phyloP scores from a whole-genome alignment of 1,284 basidiomycete species.

The Amylostereum areolatum region DNA sequence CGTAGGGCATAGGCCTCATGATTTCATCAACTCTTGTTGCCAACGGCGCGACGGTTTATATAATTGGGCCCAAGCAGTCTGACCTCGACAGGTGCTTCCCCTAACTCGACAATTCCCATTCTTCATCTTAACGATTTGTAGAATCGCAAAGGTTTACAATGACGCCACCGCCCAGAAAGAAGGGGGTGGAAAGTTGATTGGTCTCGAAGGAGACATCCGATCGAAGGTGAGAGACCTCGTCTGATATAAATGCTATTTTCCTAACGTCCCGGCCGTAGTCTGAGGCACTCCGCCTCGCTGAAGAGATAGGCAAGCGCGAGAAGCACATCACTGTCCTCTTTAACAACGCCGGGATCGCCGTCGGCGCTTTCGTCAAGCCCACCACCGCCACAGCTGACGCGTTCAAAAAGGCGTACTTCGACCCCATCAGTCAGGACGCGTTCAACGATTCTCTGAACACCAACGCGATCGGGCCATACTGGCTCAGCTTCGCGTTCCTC shows the following conservation, averaged over 20 bases:
- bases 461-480: slow-evolving; percentile 43
- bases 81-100: slow-evolving; percentile 31
- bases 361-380: slow-evolving; percentile 29
- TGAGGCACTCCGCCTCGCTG: slow-evolving; percentile 39
- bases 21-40: slow-evolving; percentile 39
- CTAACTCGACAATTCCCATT: neutral
- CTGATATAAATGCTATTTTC: neutral
- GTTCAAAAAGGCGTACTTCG: slow-evolving; percentile 34
- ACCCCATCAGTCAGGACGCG: slow-evolving; percentile 30
- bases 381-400: slow-evolving; percentile 28
- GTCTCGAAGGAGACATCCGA: slow-evolving; percentile 40
- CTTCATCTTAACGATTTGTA: slow-evolving; percentile 10
- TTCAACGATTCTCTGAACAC: slow-evolving; percentile 34
- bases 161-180: slow-evolving; percentile 27
- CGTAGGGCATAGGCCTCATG: slow-evolving; percentile 44
- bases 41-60: slow-evolving; percentile 45
- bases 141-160: slow-evolving; percentile 32
- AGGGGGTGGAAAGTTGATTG: slow-evolving; percentile 32
- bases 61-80: slow-evolving; percentile 38
- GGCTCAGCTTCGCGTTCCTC: slow-evolving; percentile 46
- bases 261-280: slow-evolving; percentile 20
- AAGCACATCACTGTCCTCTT: slow-evolving; percentile 36
- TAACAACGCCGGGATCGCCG: slow-evolving; percentile 28
- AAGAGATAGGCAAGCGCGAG: slow-evolving; percentile 33
- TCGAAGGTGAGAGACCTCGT: slow-evolving; percentile 27